Percentiles rank a stretch among this genome's conserved stretches.
Conservation (phyloP, 352 stramenopile genomes). For the Pythium brassicae region DNA sequence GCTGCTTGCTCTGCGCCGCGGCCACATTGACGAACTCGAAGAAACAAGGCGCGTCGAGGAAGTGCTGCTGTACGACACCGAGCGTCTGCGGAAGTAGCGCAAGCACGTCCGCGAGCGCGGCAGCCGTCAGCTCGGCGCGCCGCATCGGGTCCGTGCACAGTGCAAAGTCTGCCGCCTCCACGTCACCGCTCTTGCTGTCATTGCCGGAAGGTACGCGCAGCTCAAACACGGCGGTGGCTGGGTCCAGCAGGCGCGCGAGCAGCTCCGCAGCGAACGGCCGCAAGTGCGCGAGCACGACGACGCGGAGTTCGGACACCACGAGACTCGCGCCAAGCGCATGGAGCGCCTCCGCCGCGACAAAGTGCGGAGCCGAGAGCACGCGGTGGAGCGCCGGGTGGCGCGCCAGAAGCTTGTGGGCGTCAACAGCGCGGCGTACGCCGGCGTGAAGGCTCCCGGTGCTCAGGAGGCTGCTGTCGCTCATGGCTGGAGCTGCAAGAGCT, state of each 20-base stretch:
- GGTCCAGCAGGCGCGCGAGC: slow-evolving; percentile 56
- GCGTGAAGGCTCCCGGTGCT: slow-evolving; percentile 25
- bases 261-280: slow-evolving; percentile 72
- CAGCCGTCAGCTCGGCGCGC: slow-evolving; percentile 46
- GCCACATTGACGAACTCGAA: slow-evolving; percentile 64
- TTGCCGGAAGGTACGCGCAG: slow-evolving; percentile 38
- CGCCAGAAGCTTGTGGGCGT: slow-evolving; percentile 16
- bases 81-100: slow-evolving; percentile 46
- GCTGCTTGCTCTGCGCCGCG: slow-evolving; percentile 27
- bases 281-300: slow-evolving; percentile 49
- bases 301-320: slow-evolving; percentile 37
- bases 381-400: slow-evolving; percentile 35
- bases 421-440: slow-evolving; percentile 20
- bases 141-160: slow-evolving; percentile 46
- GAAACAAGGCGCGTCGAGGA: slow-evolving; percentile 64
- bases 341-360: slow-evolving; percentile 27
- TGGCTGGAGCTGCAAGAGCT: not conserved
- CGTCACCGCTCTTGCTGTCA: not conserved
- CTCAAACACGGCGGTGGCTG: slow-evolving; percentile 8
- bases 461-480: slow-evolving; percentile 12
- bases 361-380: slow-evolving; percentile 12
- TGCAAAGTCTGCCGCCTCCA: not conserved
- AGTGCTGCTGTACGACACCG: slow-evolving; percentile 59
- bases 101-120: slow-evolving; percentile 52
- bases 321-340: slow-evolving; percentile 57